These are phyloP conservation scores for Cordyceps pruinosa DNA, from an alignment of 2,329 filamentous ascomycete genomes.

Conservation along the genomic window DNA sequence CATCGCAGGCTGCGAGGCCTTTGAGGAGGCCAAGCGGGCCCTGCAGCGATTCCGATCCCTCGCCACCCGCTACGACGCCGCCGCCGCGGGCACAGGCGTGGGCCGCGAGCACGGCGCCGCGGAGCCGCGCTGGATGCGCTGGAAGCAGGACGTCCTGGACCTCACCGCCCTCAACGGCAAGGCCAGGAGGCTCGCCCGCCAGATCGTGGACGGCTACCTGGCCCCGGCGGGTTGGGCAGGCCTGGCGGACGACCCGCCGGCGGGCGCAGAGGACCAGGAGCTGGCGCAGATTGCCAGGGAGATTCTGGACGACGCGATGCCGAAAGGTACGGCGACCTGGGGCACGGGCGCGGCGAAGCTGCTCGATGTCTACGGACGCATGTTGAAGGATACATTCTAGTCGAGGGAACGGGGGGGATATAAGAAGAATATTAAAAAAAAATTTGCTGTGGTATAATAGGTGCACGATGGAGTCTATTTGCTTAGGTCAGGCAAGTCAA, in stretches of 20 bases:
- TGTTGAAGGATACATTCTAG: conserved; percentile 18
- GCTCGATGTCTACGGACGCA: conserved; percentile 20
- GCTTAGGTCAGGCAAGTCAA: not conserved
- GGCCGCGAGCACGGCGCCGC: conserved; percentile 15
- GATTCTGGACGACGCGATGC: conserved; percentile 22
- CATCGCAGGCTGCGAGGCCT: conserved; percentile 6
- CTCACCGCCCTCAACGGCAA: conserved; percentile 23
- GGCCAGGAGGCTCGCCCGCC: conserved; percentile 19
- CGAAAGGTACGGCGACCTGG: conserved; percentile 24
- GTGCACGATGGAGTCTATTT: not conserved
- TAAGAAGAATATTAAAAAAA: not conserved
- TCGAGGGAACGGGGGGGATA: not conserved
- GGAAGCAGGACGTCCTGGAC: conserved; percentile 27
- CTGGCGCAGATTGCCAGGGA: conserved; percentile 29
- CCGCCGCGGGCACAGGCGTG: conserved; percentile 12
- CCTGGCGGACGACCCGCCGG: not conserved
- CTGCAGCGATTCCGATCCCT: conserved; percentile 15
- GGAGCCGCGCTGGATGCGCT: conserved; percentile 24
- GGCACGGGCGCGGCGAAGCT: conserved; percentile 24
- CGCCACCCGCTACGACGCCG: conserved; percentile 19
- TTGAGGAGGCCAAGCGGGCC: not conserved
- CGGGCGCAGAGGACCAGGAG: conserved; percentile 16
- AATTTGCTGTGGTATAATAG: not conserved
- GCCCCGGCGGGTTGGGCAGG: conserved; percentile 17
- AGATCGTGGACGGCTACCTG: conserved; percentile 21